Evolutionary conservation across 306 rosid genomes (phyloP).

Genomic region (Abrus pulchellus): DNA sequence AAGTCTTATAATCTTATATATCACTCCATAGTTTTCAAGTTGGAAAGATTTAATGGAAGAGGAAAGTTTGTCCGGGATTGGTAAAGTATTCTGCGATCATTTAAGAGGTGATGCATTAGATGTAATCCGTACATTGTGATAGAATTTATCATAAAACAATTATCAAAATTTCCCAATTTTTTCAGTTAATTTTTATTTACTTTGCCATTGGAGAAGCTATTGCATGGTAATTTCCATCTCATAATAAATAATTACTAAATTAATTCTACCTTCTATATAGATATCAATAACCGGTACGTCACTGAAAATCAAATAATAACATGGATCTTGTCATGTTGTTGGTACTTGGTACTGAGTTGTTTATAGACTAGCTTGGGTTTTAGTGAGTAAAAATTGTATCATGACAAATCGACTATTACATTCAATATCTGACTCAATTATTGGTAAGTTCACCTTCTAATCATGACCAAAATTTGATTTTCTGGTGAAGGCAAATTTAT

Average conservation of each 20-base stretch:
- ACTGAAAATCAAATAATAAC: not conserved
- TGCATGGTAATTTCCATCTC: not conserved
- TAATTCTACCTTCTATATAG: not conserved
- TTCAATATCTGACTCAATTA: slow-evolving; percentile 17
- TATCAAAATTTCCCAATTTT: not conserved
- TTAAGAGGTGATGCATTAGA: too few species aligned
- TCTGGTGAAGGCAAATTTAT: slow-evolving; percentile 71
- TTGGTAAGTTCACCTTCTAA: slow-evolving; percentile 17
- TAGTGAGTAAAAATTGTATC: not conserved
- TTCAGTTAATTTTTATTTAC: not conserved
- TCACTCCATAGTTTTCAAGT: too few species aligned
- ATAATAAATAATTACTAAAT: not conserved
- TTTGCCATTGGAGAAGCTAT: not conserved
- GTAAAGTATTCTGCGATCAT: too few species aligned
- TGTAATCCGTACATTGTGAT: too few species aligned
- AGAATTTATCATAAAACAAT: too few species aligned
- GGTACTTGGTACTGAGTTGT: not conserved
- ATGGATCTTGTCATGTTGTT: slow-evolving; percentile 7
- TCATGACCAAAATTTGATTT: slow-evolving; percentile 33
- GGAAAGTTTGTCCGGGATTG: too few species aligned
- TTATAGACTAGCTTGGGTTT: not conserved
- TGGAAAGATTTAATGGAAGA: too few species aligned
- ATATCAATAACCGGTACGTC: not conserved
- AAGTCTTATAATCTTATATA: too few species aligned
- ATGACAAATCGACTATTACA: not conserved